These are phyloP conservation scores for Esteya vermicola DNA, from an alignment of 2,329 filamentous ascomycete species.

Conservation along the genomic window DNA sequence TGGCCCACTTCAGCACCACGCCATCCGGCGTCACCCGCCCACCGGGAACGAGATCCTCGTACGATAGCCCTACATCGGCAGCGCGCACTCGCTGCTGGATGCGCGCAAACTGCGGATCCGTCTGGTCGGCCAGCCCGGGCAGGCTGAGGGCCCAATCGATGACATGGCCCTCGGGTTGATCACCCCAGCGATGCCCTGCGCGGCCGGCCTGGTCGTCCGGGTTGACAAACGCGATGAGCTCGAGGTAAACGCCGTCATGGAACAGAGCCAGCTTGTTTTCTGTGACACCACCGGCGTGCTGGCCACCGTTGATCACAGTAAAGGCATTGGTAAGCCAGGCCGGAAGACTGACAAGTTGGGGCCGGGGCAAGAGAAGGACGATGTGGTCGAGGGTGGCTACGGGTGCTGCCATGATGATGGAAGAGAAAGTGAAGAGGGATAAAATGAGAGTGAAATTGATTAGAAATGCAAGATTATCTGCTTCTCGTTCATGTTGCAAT, in stretches of 20 bases:
- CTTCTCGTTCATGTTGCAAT: no score
- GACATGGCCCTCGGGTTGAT: conserved; percentile 29
- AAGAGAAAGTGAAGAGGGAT: no score
- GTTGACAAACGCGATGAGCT: conserved; percentile 48
- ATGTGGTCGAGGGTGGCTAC: conserved; percentile 42
- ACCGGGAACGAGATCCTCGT: conserved; percentile 33
- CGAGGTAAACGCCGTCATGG: conserved; percentile 49
- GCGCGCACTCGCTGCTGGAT: conserved; percentile 22
- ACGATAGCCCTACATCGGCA: conserved; percentile 22
- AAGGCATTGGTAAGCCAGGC: conserved; percentile 37
- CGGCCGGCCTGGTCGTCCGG: conserved; percentile 24
- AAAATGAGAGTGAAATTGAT: no score
- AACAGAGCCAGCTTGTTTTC: conserved; percentile 50
- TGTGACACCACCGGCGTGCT: conserved; percentile 44
- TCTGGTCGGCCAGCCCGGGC: not conserved
- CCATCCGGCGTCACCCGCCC: conserved; percentile 42
- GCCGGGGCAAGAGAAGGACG: conserved; percentile 45
- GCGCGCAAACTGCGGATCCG: conserved; percentile 19
- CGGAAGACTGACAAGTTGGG: conserved; percentile 31
- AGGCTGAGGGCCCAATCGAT: conserved; percentile 49
- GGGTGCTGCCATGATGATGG: no score
- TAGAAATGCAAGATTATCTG: no score
- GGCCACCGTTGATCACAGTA: conserved; percentile 44
- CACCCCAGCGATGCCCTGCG: conserved; percentile 43
- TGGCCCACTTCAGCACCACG: conserved; percentile 40